Percentiles rank a stretch among this genome's conserved stretches.
Evolutionary conservation across 1,139 yeast species (phyloP).

Genomic region (Saccharomyces hybrid): DNA sequence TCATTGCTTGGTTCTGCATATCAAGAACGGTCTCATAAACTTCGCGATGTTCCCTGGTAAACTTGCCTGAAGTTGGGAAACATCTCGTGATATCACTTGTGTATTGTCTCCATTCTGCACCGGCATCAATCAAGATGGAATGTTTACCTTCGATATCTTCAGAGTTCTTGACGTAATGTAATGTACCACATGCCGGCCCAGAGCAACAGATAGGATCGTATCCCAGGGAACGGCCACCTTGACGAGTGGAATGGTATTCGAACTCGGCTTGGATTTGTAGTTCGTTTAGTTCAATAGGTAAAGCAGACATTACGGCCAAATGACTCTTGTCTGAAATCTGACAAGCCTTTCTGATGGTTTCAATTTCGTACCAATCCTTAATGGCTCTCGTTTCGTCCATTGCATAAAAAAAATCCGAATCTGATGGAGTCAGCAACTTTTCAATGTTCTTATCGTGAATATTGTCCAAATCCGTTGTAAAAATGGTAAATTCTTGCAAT

Average conservation of each 20-base stretch:
- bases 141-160: conserved; percentile 51
- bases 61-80: conserved; percentile 84
- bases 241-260: conserved; percentile 85
- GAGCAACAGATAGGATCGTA: conserved; percentile 95
- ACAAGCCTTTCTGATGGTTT: conserved; percentile 70
- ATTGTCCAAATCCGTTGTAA: conserved; percentile 35
- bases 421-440: conserved; percentile 35
- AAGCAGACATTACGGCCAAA: conserved; percentile 83
- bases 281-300: conserved; percentile 81
- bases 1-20: conserved; percentile 73
- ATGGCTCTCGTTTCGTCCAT: conserved; percentile 78
- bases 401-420: conserved; percentile 54
- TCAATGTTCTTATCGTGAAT: conserved; percentile 29
- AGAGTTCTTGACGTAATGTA: conserved; percentile 84
- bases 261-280: conserved; percentile 94
- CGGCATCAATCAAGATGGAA: conserved; percentile 84
- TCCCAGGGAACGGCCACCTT: conserved; percentile 81
- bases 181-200: conserved; percentile 84
- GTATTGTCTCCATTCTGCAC: conserved; percentile 92
- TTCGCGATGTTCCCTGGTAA: conserved; percentile 79
- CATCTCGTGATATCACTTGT: conserved; percentile 93
- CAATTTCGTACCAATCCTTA: conserved; percentile 76
- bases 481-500: conserved; percentile 22
- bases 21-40: conserved; percentile 74
- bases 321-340: conserved; percentile 83